Conservation (phyloP, 257 asterid genomes). For the Thymus mandschuricus region DNA sequence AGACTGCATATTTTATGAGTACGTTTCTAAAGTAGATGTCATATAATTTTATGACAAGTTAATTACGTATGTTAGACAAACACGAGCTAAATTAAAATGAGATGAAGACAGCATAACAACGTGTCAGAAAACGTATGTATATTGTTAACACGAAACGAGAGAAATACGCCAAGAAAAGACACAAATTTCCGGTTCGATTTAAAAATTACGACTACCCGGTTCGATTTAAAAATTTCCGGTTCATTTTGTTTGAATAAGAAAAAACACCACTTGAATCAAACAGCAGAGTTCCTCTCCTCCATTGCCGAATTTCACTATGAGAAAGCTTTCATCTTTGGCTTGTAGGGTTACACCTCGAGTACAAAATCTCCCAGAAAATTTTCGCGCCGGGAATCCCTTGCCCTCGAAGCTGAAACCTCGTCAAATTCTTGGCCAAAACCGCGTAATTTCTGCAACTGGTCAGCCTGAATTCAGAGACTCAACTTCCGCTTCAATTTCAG, state of each 20-base stretch:
- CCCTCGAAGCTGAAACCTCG: constrained; percentile 34
- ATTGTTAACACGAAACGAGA: too few species aligned
- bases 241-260: neutral
- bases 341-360: constrained; percentile 57
- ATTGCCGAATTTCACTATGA: constrained; percentile 48
- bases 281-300: constrained; percentile 26
- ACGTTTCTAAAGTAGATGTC: too few species aligned
- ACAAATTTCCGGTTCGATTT: neutral
- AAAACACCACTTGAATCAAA: neutral
- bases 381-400: constrained; percentile 26
- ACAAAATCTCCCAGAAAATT: constrained; percentile 31
- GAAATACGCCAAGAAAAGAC: too few species aligned
- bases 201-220: neutral
- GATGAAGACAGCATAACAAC: too few species aligned
- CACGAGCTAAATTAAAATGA: too few species aligned
- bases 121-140: too few species aligned
- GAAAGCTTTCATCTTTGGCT: constrained; percentile 65
- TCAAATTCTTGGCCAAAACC: constrained; percentile 30
- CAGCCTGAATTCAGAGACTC: constrained; percentile 37
- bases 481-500: constrained; percentile 41
- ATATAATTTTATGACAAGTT: too few species aligned
- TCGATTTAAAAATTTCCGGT: constrained; percentile 16
- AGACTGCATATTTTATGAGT: too few species aligned
- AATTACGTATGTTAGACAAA: too few species aligned
- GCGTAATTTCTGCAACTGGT: constrained; percentile 47